Evolutionary conservation across 305 asterid genomes (phyloP).

Genomic region (Lippia alba): DNA sequence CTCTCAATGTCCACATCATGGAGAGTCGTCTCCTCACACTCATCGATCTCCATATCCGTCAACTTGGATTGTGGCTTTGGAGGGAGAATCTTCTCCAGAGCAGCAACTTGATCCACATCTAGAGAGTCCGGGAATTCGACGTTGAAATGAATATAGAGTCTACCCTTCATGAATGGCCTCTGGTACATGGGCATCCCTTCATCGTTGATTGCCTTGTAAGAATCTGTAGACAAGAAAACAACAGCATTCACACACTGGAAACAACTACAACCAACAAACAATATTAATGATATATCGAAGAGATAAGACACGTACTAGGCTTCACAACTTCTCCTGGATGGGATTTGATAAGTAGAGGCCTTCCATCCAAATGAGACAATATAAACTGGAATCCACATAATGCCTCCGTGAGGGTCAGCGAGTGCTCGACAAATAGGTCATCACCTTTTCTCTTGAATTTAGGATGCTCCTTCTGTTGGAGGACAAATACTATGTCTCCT

Average conservation of each 20-base stretch:
- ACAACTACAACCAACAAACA: not conserved
- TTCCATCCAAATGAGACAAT: slow-evolving; percentile 40
- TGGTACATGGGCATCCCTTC: slow-evolving; percentile 68
- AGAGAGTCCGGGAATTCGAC: slow-evolving; percentile 61
- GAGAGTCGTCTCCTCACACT: slow-evolving; percentile 68
- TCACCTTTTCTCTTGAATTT: slow-evolving; percentile 62
- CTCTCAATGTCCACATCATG: slow-evolving; percentile 72
- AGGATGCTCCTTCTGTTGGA: slow-evolving; percentile 58
- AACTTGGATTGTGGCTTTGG: slow-evolving; percentile 39
- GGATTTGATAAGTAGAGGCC: slow-evolving; percentile 43
- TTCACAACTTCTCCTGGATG: slow-evolving; percentile 42
- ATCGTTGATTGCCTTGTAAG: slow-evolving; percentile 60
- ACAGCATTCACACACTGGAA: not conserved
- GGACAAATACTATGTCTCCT: slow-evolving; percentile 59
- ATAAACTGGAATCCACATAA: slow-evolving; percentile 44
- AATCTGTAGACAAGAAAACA: slow-evolving; percentile 37
- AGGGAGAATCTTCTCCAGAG: slow-evolving; percentile 48
- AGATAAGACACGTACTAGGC: slow-evolving; percentile 33
- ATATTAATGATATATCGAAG: not conserved
- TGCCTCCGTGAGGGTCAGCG: slow-evolving; percentile 39
- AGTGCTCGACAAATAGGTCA: slow-evolving; percentile 47
- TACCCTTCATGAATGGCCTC: slow-evolving; percentile 66
- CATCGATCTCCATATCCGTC: slow-evolving; percentile 61
- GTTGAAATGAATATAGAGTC: slow-evolving; percentile 54
- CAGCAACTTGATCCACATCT: slow-evolving; percentile 45